phyloP scores from a whole-genome alignment of 352 stramenopile genomes.

The Phytophthora pseudosyringae region DNA sequence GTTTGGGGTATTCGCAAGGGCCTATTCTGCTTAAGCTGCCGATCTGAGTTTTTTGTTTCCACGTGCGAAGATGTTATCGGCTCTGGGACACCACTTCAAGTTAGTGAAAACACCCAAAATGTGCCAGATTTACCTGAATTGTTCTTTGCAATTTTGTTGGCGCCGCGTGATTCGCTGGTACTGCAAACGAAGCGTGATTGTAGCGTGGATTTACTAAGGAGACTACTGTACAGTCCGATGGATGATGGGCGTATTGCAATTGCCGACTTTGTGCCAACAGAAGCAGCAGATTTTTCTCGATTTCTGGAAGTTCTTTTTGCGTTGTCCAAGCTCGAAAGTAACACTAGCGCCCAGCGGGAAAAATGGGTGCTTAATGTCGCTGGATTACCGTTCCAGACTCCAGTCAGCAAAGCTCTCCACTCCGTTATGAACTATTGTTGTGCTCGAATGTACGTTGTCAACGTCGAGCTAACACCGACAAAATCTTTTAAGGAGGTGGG shows the following conservation, averaged over 20 bases:
- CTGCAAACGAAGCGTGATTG: constrained; percentile 40
- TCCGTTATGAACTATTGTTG: constrained; percentile 57
- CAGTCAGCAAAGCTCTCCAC: constrained; percentile 50
- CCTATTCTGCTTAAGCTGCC: constrained; percentile 35
- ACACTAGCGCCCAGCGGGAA: constrained; percentile 11
- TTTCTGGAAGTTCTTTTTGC: constrained; percentile 43
- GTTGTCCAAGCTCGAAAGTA: constrained; percentile 45
- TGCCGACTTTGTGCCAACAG: constrained; percentile 45
- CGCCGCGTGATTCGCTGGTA: constrained; percentile 11
- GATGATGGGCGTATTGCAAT: constrained; percentile 46
- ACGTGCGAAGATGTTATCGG: constrained; percentile 20
- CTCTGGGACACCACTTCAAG: background rate
- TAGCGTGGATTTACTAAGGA: constrained; percentile 36
- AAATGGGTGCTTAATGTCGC: constrained; percentile 13
- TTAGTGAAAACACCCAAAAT: background rate
- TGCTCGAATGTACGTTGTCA: constrained; percentile 43
- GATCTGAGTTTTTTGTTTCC: constrained; percentile 34
- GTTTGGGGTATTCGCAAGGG: constrained; percentile 50
- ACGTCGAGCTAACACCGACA: constrained; percentile 28
- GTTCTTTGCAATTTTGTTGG: constrained; percentile 30
- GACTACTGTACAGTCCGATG: constrained; percentile 40
- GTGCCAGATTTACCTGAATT: constrained; percentile 9
- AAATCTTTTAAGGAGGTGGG: constrained; percentile 21
- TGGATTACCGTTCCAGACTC: constrained; percentile 35
- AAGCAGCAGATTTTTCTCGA: constrained; percentile 33